Base-by-base conservation (phyloP, 495 filamentous ascomycete species). In the Penicillium paradoxum region DNA sequence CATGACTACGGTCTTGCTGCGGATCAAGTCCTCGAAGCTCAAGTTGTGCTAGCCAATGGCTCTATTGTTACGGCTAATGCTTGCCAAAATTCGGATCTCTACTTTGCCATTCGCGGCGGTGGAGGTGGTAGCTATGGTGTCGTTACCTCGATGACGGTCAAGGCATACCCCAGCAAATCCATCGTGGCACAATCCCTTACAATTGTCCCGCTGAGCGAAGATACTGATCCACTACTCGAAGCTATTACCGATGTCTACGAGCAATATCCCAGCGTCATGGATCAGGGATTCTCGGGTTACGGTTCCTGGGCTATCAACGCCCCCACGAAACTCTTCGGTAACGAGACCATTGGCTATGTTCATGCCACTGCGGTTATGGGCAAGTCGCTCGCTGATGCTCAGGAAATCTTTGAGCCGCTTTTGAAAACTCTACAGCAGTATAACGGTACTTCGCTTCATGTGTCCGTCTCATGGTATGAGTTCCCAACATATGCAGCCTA, bases 31-130 rank as follows among this genome's bases (percentile, higher is more conserved):
- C 60, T 76, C 14, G 73, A 72, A 55, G 51, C 54, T 9, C 33
- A 55, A 17, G 78, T 84, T 37, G 67, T 85, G n/a, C 79, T 79
- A 0, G 75, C 81, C 6, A 63, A 76, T 15, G 82, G 82, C 10
- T 40, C 56, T 4, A 67, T 71, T 7, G 66, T 75, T 2, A 79
- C 69, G 0, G 78, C 79, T 18, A 78, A 71, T 51, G 54, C 73
- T 0, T 69, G 69, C 27, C 63, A 73, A 39, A 72, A 84, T 55
- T 29, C 71, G 0, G 82, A 84, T 42, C 74, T 84, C n/a, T 84
- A 80, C 67, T 82, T 69, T 25, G 73, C 73, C 9, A 60, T 83
- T 19, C 73, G 80, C 6, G 51, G 60, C 29, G 69, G 67, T 8
- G 78, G 78, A 11, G 64, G 66, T 22, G 73, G 75, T 18, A 78